Conservation (phyloP, 306 rosid genomes). For the Medicago arabica region DNA sequence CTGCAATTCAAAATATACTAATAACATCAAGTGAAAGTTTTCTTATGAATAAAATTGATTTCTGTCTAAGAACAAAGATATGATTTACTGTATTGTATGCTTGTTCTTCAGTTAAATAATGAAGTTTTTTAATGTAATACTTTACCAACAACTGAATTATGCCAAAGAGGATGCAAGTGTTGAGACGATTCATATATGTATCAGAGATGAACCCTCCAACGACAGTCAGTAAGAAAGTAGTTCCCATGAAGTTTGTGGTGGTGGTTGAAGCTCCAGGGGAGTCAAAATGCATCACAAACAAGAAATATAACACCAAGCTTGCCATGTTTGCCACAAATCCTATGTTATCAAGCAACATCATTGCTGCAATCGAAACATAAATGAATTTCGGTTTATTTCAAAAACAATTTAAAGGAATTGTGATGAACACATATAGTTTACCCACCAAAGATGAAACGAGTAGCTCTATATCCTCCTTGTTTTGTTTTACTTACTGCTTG, state of each 20-base stretch:
- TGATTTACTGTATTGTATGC: too few species aligned
- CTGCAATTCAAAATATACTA: slow-evolving; percentile 43
- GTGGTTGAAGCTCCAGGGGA: slow-evolving; percentile 53
- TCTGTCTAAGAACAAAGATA: neutral
- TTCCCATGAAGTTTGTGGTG: slow-evolving; percentile 62
- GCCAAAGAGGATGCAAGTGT: slow-evolving; percentile 63
- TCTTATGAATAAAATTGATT: neutral
- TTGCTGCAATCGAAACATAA: slow-evolving; percentile 38
- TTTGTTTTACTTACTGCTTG: slow-evolving; percentile 27
- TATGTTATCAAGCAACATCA: slow-evolving; percentile 58
- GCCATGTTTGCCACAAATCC: slow-evolving; percentile 72
- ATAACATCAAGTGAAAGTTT: neutral
- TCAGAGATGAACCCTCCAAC: slow-evolving; percentile 73
- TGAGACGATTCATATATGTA: slow-evolving; percentile 58
- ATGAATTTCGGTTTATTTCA: neutral
- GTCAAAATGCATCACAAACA: slow-evolving; percentile 48
- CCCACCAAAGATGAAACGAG: slow-evolving; percentile 49
- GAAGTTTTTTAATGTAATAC: neutral
- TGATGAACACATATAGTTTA: slow-evolving; percentile 19
- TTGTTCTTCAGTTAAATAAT: neutral
- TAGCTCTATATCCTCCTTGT: slow-evolving; percentile 56
- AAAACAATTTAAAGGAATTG: neutral
- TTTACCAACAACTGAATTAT: slow-evolving; percentile 54
- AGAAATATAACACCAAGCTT: slow-evolving; percentile 61
- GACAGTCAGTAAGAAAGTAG: slow-evolving; percentile 54